Percentiles rank a stretch among this genome's conserved stretches.
Evolutionary conservation across 371 early-diverging fungal species (phyloP).

Genomic region (Mortierella sp.): DNA sequence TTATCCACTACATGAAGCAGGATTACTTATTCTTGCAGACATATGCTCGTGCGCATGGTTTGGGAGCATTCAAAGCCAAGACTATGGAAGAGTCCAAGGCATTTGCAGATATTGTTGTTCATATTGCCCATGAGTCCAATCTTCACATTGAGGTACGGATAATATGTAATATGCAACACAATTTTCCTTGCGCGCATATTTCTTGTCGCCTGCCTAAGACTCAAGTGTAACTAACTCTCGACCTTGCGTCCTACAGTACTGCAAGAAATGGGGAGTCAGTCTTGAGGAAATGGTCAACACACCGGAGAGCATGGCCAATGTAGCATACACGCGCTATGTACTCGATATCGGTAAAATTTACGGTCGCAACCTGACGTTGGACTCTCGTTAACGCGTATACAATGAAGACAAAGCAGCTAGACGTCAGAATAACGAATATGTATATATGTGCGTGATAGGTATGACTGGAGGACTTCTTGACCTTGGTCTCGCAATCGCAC

Average conservation of each 20-base stretch:
- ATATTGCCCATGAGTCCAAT: conserved; percentile 74
- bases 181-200: neutral
- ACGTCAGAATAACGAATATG: no score
- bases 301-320: conserved; percentile 76
- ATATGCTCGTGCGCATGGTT: conserved; percentile 81
- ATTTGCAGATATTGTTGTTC: conserved; percentile 69
- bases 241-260: no score
- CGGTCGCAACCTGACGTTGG: no score
- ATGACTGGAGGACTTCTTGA: conserved; percentile 81
- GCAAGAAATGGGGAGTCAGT: conserved; percentile 77
- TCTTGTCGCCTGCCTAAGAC: no score
- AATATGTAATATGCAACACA: neutral
- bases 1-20: conserved; percentile 83
- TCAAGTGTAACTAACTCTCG: no score
- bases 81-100: conserved; percentile 52
- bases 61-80: conserved; percentile 81
- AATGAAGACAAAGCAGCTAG: no score
- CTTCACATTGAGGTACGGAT: conserved; percentile 72
- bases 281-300: conserved; percentile 73
- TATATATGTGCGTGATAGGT: conserved; percentile 25
- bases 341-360: conserved; percentile 78
- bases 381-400: no score
- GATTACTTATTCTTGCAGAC: conserved; percentile 85
- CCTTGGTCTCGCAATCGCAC: conserved; percentile 81
- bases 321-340: conserved; percentile 87